Evolutionary conservation across 1,139 yeast species (phyloP).

Genomic region (Zygosaccharomyces sapae): DNA sequence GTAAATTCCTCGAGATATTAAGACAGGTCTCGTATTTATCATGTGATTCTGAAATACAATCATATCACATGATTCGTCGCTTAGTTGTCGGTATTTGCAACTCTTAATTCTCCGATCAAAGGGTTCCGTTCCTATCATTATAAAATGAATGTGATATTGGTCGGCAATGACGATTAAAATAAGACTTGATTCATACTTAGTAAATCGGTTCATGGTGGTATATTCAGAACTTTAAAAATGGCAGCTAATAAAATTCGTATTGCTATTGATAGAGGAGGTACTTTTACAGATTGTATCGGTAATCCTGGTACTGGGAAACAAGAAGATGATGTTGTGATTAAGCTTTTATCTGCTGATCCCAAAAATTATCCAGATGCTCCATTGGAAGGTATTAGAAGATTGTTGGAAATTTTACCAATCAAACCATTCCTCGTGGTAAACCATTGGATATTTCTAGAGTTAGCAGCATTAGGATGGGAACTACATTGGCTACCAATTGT

Average conservation of each 20-base stretch:
- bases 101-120: neutral
- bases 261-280: conserved; percentile 68
- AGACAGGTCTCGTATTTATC: too few species aligned
- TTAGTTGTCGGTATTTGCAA: neutral
- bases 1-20: too few species aligned
- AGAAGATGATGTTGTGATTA: conserved; percentile 54
- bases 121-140: neutral
- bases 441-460: conserved; percentile 47
- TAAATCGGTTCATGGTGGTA: neutral
- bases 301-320: conserved; percentile 41
- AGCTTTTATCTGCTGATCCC: conserved; percentile 83
- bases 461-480: conserved; percentile 67
- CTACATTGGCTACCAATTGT: conserved; percentile 79
- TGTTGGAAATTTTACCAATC: conserved; percentile 55
- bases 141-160: neutral
- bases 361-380: conserved; percentile 85
- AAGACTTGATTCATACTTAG: too few species aligned
- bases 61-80: neutral
- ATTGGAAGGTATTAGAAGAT: conserved; percentile 79
- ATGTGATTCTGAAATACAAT: too few species aligned
- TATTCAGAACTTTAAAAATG: neutral
- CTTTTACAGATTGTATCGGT: conserved; percentile 76
- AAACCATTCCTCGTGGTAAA: conserved; percentile 47
- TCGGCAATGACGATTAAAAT: too few species aligned
- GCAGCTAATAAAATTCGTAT: conserved; percentile 29